A percentile compares a stretch with the other conserved stretches of the same genome.
Evolutionary conservation across 2,329 filamentous ascomycete genomes (phyloP).

Genomic region (Monilinia polystroma): DNA sequence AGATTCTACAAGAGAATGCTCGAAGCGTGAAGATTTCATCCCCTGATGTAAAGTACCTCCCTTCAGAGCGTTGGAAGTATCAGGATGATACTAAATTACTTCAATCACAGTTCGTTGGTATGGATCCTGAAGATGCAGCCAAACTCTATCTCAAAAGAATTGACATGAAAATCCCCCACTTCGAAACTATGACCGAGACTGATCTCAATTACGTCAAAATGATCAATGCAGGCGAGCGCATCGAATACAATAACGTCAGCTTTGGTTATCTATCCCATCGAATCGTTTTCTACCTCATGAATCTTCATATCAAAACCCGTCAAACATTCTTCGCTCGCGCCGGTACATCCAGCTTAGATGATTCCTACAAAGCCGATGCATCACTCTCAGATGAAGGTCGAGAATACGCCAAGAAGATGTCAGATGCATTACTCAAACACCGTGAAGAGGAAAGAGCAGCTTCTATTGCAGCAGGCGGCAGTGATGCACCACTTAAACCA

Average conservation of each 20-base stretch:
- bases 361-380: slow-evolving; percentile 89
- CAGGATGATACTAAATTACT: slow-evolving; percentile 22
- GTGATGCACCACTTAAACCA: slow-evolving; percentile 69
- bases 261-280: slow-evolving; percentile 96
- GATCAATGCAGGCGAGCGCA: slow-evolving; percentile 93
- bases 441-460: slow-evolving; percentile 76
- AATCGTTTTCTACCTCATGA: slow-evolving; percentile 97
- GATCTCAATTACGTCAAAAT: slow-evolving; percentile 99
- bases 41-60: slow-evolving; percentile 66
- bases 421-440: slow-evolving; percentile 77
- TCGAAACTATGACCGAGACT: slow-evolving; percentile 92
- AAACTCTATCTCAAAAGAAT: slow-evolving; percentile 89
- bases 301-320: slow-evolving; percentile 92
- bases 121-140: slow-evolving; percentile 89
- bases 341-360: slow-evolving; percentile 81
- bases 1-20: slow-evolving; percentile 94
- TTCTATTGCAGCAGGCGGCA: slow-evolving; percentile 65
- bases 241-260: slow-evolving; percentile 94
- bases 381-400: slow-evolving; percentile 76
- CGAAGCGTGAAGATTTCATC: slow-evolving; percentile 97
- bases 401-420: slow-evolving; percentile 82
- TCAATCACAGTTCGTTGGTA: slow-evolving; percentile 71
- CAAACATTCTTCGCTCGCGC: slow-evolving; percentile 91
- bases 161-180: slow-evolving; percentile 87
- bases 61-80: slow-evolving; percentile 17